These are phyloP conservation scores for Aspergillus thermomutatus DNA, from an alignment of 2,329 filamentous ascomycete species.

Conservation along the genomic window DNA sequence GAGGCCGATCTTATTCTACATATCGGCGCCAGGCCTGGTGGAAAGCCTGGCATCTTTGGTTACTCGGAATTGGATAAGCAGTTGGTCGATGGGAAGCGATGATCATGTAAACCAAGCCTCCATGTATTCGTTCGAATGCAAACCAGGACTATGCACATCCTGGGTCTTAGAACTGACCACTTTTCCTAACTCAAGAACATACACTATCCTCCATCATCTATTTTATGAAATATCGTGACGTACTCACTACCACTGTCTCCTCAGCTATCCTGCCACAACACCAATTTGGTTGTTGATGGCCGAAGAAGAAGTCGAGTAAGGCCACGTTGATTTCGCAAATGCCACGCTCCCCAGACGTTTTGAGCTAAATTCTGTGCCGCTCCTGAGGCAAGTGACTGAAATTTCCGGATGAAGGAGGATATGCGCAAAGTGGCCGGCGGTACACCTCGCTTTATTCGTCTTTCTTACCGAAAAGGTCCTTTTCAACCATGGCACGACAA, in stretches of 20 bases:
- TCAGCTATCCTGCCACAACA: background rate
- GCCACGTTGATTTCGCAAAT: background rate
- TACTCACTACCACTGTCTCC: background rate
- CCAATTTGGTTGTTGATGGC: background rate
- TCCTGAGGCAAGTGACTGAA: background rate
- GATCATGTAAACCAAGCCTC: background rate
- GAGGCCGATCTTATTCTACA: constrained; percentile 57
- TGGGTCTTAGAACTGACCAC: background rate
- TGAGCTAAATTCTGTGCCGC: background rate
- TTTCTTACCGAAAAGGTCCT: constrained; percentile 63
- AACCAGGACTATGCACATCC: constrained; percentile 4
- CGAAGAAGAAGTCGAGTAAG: background rate
- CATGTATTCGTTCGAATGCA: background rate
- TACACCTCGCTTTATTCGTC: constrained; percentile 8
- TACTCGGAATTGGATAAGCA: constrained; percentile 35
- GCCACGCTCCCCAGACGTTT: background rate
- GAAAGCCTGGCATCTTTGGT: constrained; percentile 33
- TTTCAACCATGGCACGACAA: constrained; percentile 79
- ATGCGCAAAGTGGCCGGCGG: background rate
- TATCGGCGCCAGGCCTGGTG: constrained; percentile 37
- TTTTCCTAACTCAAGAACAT: background rate
- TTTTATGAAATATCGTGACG: background rate
- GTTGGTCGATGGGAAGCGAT: constrained; percentile 33
- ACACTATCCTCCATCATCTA: background rate
- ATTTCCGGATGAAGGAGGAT: background rate